Base-by-base conservation (phyloP, 257 asterid species). In the Solanum phureja region DNA sequence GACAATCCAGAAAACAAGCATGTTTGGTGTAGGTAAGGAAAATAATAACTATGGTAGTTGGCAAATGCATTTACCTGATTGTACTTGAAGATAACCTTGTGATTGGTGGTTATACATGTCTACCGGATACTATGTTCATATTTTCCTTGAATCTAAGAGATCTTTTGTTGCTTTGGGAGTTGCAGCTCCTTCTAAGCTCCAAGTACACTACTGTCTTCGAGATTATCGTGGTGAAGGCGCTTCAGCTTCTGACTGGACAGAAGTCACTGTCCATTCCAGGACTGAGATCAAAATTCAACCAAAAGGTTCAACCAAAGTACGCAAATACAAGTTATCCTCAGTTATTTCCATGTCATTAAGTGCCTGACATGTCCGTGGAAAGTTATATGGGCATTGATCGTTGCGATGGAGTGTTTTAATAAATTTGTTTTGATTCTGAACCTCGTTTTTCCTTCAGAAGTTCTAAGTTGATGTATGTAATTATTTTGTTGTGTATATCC, bases 1-100 rank as follows among this genome's bases (percentile, higher is more conserved):
- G 89, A 90, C 88, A 37, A 89, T 96, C 89, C 98, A 95, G 92
- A 97, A 96, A 93, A 94, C 94, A 89, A 96, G 99, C 98, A 94
- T 96, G 99, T 92, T 97, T 81, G 98, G 98, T 86, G 90, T 97
- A 71, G 99, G 99, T 97, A 93, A 91, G 74, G 29, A 82, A 31
- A 82, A 82, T 49, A 81, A 81, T 79, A 46, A 29, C 64, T 77
- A 8, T 82, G 85, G 68, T 82, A 49, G 44, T 19, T 82, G 18
- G 44, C 68, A 82, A 49, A 82, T 49, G 71, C 12, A 29, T 82
- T 81, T 34, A 31, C 31, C 86, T 49, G 12, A 49, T 31, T 11
- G 21, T 82, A 49, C 86, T 31, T 49, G 86, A 46, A 79, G 2
- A 79, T 44, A 27, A 81, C 68, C 10, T 46, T 81, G 85, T 46